These are phyloP conservation scores for Gossypium gossypioides DNA, from an alignment of 441 rosid species.

Conservation along the genomic window DNA sequence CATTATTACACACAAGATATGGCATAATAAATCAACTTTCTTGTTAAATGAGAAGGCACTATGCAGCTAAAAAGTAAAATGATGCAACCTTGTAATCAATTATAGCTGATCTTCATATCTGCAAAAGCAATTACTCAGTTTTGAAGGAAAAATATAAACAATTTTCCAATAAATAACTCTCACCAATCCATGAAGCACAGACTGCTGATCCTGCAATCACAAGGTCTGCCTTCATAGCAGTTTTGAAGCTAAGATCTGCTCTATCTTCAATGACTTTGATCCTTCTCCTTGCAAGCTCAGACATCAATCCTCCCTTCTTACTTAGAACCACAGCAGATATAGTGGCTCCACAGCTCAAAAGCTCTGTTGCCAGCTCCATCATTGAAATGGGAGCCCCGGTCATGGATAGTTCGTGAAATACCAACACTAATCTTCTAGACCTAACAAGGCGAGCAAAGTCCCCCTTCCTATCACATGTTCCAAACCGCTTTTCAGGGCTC, in stretches of 20 bases:
- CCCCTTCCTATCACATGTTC: conserved; percentile 88
- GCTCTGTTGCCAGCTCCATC: conserved; percentile 95
- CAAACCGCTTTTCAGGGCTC: conserved; percentile 85
- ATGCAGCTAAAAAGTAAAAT: not conserved
- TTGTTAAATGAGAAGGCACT: not conserved
- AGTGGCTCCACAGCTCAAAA: conserved; percentile 95
- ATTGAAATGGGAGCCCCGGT: conserved; percentile 96
- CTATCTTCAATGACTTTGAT: conserved; percentile 88
- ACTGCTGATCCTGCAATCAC: conserved; percentile 97
- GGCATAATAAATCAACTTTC: not conserved
- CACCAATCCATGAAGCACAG: conserved; percentile 93
- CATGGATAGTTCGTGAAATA: conserved; percentile 95
- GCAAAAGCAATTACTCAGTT: not conserved
- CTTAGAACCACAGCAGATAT: conserved; percentile 89
- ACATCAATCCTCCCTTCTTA: conserved; percentile 82
- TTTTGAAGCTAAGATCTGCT: conserved; percentile 82
- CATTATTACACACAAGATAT: not conserved
- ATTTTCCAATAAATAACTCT: conserved; percentile 16
- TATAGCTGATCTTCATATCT: not conserved
- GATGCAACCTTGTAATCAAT: not conserved
- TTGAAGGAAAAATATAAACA: conserved; percentile 6
- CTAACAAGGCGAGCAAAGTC: conserved; percentile 85
- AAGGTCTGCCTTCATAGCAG: conserved; percentile 89
- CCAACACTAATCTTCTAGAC: conserved; percentile 81
- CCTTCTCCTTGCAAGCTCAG: conserved; percentile 72